phyloP scores from a whole-genome alignment of 306 rosid genomes.

The Rubus idaeus region DNA sequence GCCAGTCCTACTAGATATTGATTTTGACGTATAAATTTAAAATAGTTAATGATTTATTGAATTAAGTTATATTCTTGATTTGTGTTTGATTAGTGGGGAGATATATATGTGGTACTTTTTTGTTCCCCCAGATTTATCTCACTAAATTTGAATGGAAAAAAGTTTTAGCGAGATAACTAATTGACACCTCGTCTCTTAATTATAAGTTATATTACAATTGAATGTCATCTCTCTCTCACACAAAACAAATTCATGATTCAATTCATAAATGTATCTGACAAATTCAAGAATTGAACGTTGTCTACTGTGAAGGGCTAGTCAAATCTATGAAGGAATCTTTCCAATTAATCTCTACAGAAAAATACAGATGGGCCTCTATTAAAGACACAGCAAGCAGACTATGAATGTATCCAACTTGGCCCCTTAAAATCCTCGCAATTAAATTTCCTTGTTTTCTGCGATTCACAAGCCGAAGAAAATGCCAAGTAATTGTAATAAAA shows the following conservation, averaged over 20 bases:
- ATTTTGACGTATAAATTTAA: no score
- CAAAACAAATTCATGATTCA: not conserved
- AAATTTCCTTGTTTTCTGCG: slow-evolving; percentile 1
- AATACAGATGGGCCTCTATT: not conserved
- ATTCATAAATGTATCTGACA: not conserved
- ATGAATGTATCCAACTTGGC: slow-evolving; percentile 1
- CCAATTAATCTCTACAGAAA: not conserved
- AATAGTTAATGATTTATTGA: no score
- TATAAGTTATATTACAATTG: no score
- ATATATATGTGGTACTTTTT: not conserved
- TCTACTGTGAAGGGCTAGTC: slow-evolving; percentile 7
- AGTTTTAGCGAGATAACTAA: no score
- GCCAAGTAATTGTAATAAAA: not conserved
- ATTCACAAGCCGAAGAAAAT: not conserved
- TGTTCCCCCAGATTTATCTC: no score
- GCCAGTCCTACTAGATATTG: no score
- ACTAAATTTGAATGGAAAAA: no score
- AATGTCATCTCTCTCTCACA: no score
- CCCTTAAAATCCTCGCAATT: not conserved
- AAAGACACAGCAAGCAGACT: not conserved
- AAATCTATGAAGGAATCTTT: slow-evolving; percentile 7
- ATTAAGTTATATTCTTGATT: no score
- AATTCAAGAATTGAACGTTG: slow-evolving; percentile 2
- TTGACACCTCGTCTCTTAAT: not conserved
- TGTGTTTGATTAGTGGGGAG: no score